These are phyloP conservation scores for cucumber (Cucumis sativus) DNA, from an alignment of 306 rosid genomes.

Conservation along the genomic window DNA sequence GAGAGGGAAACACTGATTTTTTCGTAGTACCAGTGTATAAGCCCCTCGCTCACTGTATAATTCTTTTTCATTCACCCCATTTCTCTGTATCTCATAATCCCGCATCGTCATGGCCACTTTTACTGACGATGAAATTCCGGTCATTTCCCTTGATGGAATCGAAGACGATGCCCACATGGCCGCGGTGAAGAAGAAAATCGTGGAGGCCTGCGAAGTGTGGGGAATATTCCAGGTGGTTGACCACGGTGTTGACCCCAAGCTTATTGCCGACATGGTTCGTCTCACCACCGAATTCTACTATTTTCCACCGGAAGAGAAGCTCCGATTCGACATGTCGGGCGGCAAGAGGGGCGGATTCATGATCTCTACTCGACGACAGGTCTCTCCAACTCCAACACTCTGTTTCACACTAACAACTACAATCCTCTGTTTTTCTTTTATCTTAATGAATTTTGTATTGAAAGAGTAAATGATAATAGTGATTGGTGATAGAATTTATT, in stretches of 20 bases:
- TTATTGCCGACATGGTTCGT: slow-evolving; percentile 43
- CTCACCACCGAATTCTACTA: slow-evolving; percentile 47
- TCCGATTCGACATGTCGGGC: slow-evolving; percentile 71
- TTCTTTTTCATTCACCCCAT: too few species aligned
- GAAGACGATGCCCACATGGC: slow-evolving; percentile 33
- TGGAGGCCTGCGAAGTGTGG: slow-evolving; percentile 75
- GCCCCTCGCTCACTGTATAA: too few species aligned
- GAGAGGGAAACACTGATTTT: too few species aligned
- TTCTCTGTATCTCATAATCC: too few species aligned
- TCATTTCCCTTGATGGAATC: slow-evolving; percentile 58
- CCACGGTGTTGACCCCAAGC: slow-evolving; percentile 46
- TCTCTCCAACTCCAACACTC: not conserved
- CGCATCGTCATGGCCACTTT: not conserved
- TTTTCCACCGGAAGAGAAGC: slow-evolving; percentile 59
- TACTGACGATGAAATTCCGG: slow-evolving; percentile 29
- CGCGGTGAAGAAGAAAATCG: slow-evolving; percentile 44
- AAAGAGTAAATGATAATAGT: too few species aligned
- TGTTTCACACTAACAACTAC: not conserved
- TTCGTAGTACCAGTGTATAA: too few species aligned
- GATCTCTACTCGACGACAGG: slow-evolving; percentile 74
- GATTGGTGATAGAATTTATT: not conserved
- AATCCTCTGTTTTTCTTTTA: too few species aligned
- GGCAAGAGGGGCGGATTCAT: slow-evolving; percentile 85
- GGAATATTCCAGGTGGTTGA: slow-evolving; percentile 74
- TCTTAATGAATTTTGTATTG: too few species aligned